Conservation (phyloP, 805 yeast species). For the Metschnikowia henanensis region DNA sequence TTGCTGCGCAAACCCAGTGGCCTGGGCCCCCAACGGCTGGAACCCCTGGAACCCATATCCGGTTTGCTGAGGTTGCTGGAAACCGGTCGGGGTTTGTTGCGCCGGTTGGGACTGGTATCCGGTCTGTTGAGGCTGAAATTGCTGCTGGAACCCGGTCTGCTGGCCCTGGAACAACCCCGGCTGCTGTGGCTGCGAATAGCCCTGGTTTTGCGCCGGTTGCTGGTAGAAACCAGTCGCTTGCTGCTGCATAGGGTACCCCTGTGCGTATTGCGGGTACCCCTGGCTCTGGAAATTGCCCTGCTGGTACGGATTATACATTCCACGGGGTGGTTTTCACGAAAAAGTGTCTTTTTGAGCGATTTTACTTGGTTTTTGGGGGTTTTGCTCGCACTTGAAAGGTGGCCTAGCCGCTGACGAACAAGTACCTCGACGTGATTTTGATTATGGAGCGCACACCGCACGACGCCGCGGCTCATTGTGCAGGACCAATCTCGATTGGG, state of each 20-base stretch:
- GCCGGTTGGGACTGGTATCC: constrained; percentile 8
- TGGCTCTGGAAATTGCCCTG: constrained; percentile 21
- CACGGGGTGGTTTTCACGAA: no score
- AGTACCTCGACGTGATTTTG: not conserved
- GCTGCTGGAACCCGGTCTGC: constrained; percentile 17
- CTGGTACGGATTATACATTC: constrained; percentile 43
- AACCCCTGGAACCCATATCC: constrained; percentile 10
- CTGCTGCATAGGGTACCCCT: constrained; percentile 23
- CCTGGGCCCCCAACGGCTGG: constrained; percentile 3
- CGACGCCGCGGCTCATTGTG: not conserved
- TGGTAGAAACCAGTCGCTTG: constrained; percentile 28
- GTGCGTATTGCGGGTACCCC: constrained; percentile 23
- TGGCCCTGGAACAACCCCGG: constrained; percentile 21
- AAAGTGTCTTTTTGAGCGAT: not conserved
- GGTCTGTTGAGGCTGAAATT: constrained; percentile 32
- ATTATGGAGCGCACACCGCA: not conserved
- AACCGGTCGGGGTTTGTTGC: constrained; percentile 7
- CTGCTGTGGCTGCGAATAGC: constrained; percentile 17
- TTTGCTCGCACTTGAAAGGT: not conserved
- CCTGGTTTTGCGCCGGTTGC: constrained; percentile 27
- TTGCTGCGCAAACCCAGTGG: constrained; percentile 8
- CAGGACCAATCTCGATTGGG: not conserved
- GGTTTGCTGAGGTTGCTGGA: constrained; percentile 10
- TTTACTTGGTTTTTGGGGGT: not conserved
- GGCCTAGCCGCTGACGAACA: not conserved